Evolutionary conservation across 495 filamentous ascomycete species (phyloP), one percentile per base, ranked within the genome.

Genomic region (Neurospora pannonica): DNA sequence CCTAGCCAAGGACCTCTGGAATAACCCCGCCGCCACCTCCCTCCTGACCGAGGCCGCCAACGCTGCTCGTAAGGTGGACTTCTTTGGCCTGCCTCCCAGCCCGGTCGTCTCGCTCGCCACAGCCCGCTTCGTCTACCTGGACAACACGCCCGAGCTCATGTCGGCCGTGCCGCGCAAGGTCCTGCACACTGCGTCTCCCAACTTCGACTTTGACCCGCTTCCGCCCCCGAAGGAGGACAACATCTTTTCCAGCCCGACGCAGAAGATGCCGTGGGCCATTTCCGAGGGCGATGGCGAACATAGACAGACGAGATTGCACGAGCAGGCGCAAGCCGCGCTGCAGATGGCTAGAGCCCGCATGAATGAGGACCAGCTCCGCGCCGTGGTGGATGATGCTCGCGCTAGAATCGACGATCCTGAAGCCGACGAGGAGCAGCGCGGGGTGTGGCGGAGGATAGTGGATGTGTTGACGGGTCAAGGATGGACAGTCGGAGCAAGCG

Each of bases 1-100:
- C 31, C 89, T 91, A 38, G 88, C 93, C 4, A 96, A 95, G 78
- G 93, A 97, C 78, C 86, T 98, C 19, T 99, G 97, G 97, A 94
- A 93, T 74, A 94, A 91, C 2, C 88, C 94, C 1, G 90, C 93
- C 76, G 88, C 90, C 10, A 88, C 88, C 1, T 84, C 88, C 37
- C 82, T 98, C 5, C 86, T 99, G 2, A 86, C 91, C 36, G 90
- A 94, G 76, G 88, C 92, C 21, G 93, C 91, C 38, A 76, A 79
- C 7, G 85, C 90, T 37, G 89, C 88, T 6, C 83, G 79, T 42
- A 83, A 80, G 38, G 74, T 79, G 5, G 76, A 84, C 8, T 43
- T 77, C 38, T 79, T 82, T 11, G 81, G 86, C 37, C 90, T 93
- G 60, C 88, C 89, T 11, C 34, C 62, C 5, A 67, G 71, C 38